Evolutionary conservation across 2,329 filamentous ascomycete species (phyloP).

Genomic region (Ophiostoma triangulosporum): DNA sequence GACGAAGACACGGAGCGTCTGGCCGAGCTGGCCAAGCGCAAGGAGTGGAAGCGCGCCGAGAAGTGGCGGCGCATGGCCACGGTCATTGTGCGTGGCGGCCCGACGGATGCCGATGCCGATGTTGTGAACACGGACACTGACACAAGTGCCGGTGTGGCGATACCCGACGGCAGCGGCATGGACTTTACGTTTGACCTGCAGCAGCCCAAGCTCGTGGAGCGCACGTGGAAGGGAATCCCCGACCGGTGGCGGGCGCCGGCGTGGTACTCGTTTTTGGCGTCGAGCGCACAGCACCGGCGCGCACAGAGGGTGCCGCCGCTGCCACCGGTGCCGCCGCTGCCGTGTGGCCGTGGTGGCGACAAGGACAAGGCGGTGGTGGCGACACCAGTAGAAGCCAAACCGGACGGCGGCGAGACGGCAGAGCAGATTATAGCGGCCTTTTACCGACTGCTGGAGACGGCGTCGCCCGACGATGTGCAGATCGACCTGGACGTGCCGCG

Average conservation of each 20-base stretch:
- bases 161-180: constrained; percentile 22
- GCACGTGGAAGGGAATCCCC: constrained; percentile 96
- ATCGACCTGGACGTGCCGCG: constrained; percentile 95
- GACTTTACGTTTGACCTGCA: constrained; percentile 67
- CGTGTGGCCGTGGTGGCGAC: not conserved
- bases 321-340: not conserved
- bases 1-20: constrained; percentile 39
- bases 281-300: constrained; percentile 47
- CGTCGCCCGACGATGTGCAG: constrained; percentile 83
- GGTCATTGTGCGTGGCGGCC: constrained; percentile 34
- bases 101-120: not conserved
- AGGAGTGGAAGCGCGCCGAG: constrained; percentile 48
- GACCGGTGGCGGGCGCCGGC: constrained; percentile 88
- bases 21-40: constrained; percentile 43
- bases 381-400: not conserved
- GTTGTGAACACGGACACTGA: not conserved
- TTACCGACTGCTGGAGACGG: constrained; percentile 55
- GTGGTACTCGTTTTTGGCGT: constrained; percentile 83
- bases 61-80: constrained; percentile 58
- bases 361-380: not conserved
- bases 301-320: not conserved
- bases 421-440: constrained; percentile 58
- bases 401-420: constrained; percentile 48
- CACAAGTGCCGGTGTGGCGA: constrained; percentile 25
- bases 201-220: constrained; percentile 73